These are phyloP conservation scores for Candida sanyaensis DNA, from an alignment of 1,139 yeast species.

Conservation along the genomic window DNA sequence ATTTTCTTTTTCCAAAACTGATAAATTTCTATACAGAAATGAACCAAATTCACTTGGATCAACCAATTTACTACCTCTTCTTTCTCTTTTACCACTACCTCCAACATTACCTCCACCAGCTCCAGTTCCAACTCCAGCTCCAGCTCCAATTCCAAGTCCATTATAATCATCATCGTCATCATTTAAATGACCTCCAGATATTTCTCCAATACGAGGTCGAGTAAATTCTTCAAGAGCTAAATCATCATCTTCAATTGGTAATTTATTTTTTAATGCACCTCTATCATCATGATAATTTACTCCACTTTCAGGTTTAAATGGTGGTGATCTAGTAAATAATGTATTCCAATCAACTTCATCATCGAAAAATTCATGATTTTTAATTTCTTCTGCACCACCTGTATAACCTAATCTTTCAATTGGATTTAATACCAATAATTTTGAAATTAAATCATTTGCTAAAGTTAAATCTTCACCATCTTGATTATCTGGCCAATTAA, in stretches of 20 bases:
- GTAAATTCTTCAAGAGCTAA: constrained; percentile 8
- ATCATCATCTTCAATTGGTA: constrained; percentile 50
- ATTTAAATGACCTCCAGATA: constrained; percentile 26
- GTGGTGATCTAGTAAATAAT: constrained; percentile 72
- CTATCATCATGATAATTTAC: constrained; percentile 87
- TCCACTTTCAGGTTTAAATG: constrained; percentile 91
- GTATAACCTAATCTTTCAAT: constrained; percentile 66
- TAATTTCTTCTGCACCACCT: constrained; percentile 85
- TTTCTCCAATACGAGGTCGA: not conserved
- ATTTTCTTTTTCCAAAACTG: constrained; percentile 90
- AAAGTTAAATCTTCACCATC: constrained; percentile 21
- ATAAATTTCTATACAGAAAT: constrained; percentile 84
- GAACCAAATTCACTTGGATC: constrained; percentile 89
- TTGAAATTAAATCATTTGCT: constrained; percentile 67
- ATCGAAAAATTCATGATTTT: constrained; percentile 71
- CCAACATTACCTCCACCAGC: not conserved
- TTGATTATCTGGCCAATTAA: constrained; percentile 83
- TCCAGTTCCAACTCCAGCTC: no score
- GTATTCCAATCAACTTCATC: constrained; percentile 69
- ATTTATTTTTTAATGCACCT: constrained; percentile 74
- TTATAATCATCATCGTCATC: no score
- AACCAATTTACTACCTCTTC: constrained; percentile 67
- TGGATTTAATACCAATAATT: constrained; percentile 65
- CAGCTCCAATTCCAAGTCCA: no score
- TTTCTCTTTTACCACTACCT: constrained; percentile 47